These are phyloP conservation scores for Ascobolus immersus DNA, from an alignment of 495 filamentous ascomycete species.

Conservation along the genomic window DNA sequence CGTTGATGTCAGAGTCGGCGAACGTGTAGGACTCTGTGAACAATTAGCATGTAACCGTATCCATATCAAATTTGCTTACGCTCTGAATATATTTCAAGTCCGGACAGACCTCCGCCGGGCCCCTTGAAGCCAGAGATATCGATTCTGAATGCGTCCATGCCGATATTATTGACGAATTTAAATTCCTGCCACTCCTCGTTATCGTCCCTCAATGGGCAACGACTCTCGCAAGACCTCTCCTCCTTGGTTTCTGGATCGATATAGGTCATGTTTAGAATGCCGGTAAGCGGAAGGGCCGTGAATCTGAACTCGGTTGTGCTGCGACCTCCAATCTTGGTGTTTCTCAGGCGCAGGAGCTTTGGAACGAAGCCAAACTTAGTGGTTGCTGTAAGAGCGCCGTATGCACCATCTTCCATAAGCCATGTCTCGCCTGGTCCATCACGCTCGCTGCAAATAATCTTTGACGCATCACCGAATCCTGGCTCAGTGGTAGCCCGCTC, in stretches of 20 bases:
- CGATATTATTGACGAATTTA: conserved; percentile 59
- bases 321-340: conserved; percentile 62
- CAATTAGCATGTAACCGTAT: conserved; percentile 9
- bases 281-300: conserved; percentile 54
- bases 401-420: conserved; percentile 52
- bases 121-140: conserved; percentile 75
- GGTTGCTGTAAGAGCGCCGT: conserved; percentile 62
- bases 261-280: conserved; percentile 92
- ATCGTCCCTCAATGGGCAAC: conserved; percentile 53
- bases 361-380: conserved; percentile 64
- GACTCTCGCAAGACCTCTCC: conserved; percentile 42
- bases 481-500: conserved; percentile 29
- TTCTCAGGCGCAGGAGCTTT: conserved; percentile 67
- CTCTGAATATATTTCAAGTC: conserved; percentile 74
- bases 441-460: conserved; percentile 47
- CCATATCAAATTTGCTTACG: conserved; percentile 16
- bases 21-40: conserved; percentile 50
- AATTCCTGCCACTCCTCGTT: conserved; percentile 60
- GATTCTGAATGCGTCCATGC: conserved; percentile 69
- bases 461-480: conserved; percentile 54
- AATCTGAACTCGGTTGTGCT: conserved; percentile 72
- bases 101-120: conserved; percentile 57
- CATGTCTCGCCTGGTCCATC: conserved; percentile 53
- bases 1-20: conserved; percentile 68
- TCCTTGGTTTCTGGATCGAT: conserved; percentile 42